These are phyloP conservation scores for Exobasidium rhododendri DNA, from an alignment of 1,284 basidiomycete genomes.

Conservation along the genomic window DNA sequence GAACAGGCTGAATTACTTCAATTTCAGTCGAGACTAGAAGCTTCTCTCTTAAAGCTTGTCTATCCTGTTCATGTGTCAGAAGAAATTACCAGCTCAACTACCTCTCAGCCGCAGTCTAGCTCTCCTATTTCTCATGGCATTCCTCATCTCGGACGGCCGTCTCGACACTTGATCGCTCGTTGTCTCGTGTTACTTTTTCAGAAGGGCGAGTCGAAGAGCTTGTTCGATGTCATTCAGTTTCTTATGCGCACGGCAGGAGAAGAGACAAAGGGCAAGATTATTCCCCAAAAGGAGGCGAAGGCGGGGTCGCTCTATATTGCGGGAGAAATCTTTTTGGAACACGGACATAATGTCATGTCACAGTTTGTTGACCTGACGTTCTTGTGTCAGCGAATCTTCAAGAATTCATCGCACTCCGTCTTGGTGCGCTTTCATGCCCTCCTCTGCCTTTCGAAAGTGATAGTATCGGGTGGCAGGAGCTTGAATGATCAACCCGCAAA, in stretches of 20 bases:
- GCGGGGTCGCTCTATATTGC: conserved; percentile 74
- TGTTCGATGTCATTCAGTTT: conserved; percentile 77
- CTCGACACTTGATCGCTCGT: conserved; percentile 74
- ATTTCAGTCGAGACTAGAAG: conserved; percentile 65
- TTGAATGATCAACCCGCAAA: conserved; percentile 73
- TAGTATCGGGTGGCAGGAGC: conserved; percentile 74
- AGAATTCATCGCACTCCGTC: conserved; percentile 56
- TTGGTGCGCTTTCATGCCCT: conserved; percentile 81
- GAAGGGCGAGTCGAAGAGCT: conserved; percentile 69
- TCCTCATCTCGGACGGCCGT: conserved; percentile 70
- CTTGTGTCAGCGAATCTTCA: conserved; percentile 30
- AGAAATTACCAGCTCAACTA: conserved; percentile 7
- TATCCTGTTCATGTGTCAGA: conserved; percentile 53
- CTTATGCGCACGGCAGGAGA: conserved; percentile 29
- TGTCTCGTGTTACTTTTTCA: conserved; percentile 75
- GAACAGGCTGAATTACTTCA: conserved; percentile 35
- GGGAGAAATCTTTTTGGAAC: conserved; percentile 78
- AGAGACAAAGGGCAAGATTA: conserved; percentile 56
- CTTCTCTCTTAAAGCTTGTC: conserved; percentile 65
- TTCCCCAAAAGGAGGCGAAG: conserved; percentile 68
- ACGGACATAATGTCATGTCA: conserved; percentile 86
- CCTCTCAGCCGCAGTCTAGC: neutral
- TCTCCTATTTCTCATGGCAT: conserved; percentile 9
- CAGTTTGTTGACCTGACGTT: conserved; percentile 75
- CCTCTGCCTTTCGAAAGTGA: conserved; percentile 69